Conservation (phyloP, 805 yeast genomes). For the Barnettozyma siamensis region DNA sequence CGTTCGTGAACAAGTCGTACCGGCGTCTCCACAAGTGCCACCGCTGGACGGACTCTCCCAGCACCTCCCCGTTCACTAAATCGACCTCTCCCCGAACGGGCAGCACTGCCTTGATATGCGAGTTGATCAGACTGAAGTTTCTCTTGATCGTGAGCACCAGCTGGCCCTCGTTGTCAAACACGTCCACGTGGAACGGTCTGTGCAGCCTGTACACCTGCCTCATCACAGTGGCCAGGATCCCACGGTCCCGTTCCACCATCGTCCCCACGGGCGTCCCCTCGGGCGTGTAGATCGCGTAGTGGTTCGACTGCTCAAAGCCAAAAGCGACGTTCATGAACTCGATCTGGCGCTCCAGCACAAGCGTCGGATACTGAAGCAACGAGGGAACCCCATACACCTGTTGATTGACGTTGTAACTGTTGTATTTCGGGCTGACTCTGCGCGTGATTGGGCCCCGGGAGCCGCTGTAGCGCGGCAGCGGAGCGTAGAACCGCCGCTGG, state of each 20-base stretch:
- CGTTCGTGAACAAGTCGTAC: constrained; percentile 60
- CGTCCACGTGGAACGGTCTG: constrained; percentile 76
- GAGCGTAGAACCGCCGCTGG: too few relatives aligned
- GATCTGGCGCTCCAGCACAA: constrained; percentile 81
- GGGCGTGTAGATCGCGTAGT: constrained; percentile 67
- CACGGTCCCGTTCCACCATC: constrained; percentile 72
- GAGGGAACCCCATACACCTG: too few relatives aligned
- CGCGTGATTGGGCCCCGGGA: too few relatives aligned
- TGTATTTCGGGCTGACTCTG: too few relatives aligned
- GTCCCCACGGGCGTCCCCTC: constrained; percentile 72
- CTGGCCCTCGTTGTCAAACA: constrained; percentile 59
- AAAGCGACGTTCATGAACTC: constrained; percentile 83
- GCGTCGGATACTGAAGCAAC: constrained; percentile 55
- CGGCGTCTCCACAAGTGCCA: constrained; percentile 95
- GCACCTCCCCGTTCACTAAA: constrained; percentile 29
- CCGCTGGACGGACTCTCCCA: constrained; percentile 87
- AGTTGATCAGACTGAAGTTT: constrained; percentile 84
- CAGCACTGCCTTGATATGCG: constrained; percentile 64
- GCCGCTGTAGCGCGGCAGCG: too few relatives aligned
- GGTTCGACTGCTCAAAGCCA: constrained; percentile 90
- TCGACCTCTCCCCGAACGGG: background rate
- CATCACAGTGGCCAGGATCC: constrained; percentile 51
- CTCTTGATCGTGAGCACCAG: constrained; percentile 62
- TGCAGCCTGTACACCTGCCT: constrained; percentile 82
- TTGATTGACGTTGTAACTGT: too few relatives aligned